phyloP scores from a whole-genome alignment of 2,329 filamentous ascomycete species.

The Microdochium trichocladiopsis region DNA sequence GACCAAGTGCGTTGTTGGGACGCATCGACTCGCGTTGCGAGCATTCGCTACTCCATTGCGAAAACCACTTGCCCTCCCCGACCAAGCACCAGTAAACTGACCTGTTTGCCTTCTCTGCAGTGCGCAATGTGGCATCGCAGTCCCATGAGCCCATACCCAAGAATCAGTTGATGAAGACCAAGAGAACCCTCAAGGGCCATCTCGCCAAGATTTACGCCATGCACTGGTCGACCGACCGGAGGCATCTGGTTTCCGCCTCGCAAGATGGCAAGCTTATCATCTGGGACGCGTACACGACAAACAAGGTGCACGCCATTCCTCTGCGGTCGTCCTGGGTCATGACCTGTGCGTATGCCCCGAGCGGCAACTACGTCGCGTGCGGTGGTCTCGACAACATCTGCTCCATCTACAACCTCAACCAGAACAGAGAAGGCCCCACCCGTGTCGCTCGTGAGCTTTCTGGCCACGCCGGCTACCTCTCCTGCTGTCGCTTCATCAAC shows the following conservation, averaged over 20 bases:
- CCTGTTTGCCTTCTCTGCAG: conserved; percentile 37
- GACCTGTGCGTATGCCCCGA: conserved; percentile 98
- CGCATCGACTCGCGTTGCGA: neutral
- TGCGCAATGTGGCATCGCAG: conserved; percentile 86
- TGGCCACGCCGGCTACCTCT: conserved; percentile 93
- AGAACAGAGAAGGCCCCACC: conserved; percentile 89
- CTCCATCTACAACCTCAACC: conserved; percentile 98
- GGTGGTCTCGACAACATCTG: conserved; percentile 99
- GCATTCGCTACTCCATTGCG: neutral
- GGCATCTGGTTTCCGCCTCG: conserved; percentile 94
- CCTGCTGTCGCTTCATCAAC: conserved; percentile 98
- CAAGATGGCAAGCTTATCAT: conserved; percentile 99
- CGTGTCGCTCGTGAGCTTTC: conserved; percentile 93
- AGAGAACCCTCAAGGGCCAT: conserved; percentile 94
- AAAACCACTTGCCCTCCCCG: too few relatives aligned
- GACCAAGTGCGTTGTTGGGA: neutral
- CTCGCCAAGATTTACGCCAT: conserved; percentile 99
- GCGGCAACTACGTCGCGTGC: conserved; percentile 96
- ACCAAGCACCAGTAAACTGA: neutral
- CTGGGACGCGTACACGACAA: conserved; percentile 99
- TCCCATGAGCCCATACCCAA: conserved; percentile 87
- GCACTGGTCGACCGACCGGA: conserved; percentile 98
- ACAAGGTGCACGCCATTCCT: conserved; percentile 98
- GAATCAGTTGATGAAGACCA: conserved; percentile 92
- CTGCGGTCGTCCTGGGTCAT: conserved; percentile 98